These are phyloP conservation scores for Geotrichum reessii DNA, from an alignment of 1,139 yeast species.

Conservation along the genomic window DNA sequence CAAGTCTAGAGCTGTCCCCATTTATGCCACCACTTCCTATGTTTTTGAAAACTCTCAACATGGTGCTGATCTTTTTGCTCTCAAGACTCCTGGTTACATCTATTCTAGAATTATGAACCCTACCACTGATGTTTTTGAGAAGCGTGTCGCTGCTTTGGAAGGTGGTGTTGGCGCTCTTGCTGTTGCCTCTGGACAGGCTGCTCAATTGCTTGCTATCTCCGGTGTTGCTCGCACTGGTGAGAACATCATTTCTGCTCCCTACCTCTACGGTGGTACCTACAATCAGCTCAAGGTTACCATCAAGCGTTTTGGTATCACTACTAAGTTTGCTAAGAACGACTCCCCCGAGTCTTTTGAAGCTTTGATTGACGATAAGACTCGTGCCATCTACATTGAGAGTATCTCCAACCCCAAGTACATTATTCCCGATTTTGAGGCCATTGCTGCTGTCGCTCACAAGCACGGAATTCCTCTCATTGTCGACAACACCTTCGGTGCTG, in stretches of 20 bases:
- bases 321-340: constrained; percentile 78
- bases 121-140: constrained; percentile 83
- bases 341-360: constrained; percentile 60
- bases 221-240: constrained; percentile 86
- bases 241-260: constrained; percentile 82
- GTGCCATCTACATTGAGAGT: constrained; percentile 83
- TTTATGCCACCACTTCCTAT: constrained; percentile 63
- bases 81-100: constrained; percentile 75
- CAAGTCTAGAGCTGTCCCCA: constrained; percentile 84
- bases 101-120: constrained; percentile 92
- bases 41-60: constrained; percentile 83
- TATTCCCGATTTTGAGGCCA: constrained; percentile 81
- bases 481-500: constrained; percentile 97
- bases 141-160: constrained; percentile 88
- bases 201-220: constrained; percentile 78
- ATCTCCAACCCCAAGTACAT: constrained; percentile 93
- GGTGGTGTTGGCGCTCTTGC: constrained; percentile 89
- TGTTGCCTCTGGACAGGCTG: constrained; percentile 93
- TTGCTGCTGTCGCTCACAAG: constrained; percentile 73
- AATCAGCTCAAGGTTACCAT: constrained; percentile 91
- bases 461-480: constrained; percentile 89
- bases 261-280: constrained; percentile 91
- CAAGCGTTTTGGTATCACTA: constrained; percentile 79
- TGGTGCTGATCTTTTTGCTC: constrained; percentile 85
- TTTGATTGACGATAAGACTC: constrained; percentile 75